These are phyloP conservation scores for Pichia sp. DNA, from an alignment of 1,139 yeast genomes.

Conservation along the genomic window DNA sequence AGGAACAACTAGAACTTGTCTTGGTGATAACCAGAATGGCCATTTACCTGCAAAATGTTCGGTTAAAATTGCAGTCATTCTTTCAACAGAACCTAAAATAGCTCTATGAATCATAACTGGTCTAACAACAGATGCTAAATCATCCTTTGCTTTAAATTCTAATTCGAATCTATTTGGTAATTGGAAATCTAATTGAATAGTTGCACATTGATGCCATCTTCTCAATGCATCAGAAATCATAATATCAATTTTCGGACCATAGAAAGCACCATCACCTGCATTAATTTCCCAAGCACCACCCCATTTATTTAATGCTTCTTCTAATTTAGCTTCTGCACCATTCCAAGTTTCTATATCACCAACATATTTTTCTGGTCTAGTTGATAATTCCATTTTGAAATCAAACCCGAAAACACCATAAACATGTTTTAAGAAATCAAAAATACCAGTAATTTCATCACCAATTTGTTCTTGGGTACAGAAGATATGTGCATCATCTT, in stretches of 20 bases:
- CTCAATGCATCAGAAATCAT: constrained; percentile 76
- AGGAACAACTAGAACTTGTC: constrained; percentile 92
- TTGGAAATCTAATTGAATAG: constrained; percentile 93
- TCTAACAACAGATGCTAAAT: constrained; percentile 41
- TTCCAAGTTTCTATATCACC: constrained; percentile 86
- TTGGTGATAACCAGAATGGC: constrained; percentile 99
- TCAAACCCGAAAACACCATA: constrained; percentile 75
- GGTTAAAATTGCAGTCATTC: constrained; percentile 96
- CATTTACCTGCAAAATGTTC: constrained; percentile 97
- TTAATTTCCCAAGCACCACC: constrained; percentile 71
- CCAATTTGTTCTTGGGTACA: constrained; percentile 80
- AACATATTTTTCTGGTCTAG: constrained; percentile 80
- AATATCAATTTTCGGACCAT: constrained; percentile 93
- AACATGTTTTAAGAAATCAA: constrained; percentile 69
- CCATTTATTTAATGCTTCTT: constrained; percentile 52
- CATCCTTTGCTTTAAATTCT: constrained; percentile 74
- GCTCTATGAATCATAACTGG: constrained; percentile 99
- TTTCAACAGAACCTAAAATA: constrained; percentile 92
- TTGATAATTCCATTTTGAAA: constrained; percentile 72
- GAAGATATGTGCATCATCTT: constrained; percentile 97
- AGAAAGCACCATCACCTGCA: constrained; percentile 96
- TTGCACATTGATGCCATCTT: constrained; percentile 90
- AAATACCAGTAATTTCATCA: constrained; percentile 66
- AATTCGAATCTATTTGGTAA: constrained; percentile 80
- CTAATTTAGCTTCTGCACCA: constrained; percentile 70